Evolutionary conservation across 345 rosid species (phyloP).

Genomic region (Gossypium herbaceum): DNA sequence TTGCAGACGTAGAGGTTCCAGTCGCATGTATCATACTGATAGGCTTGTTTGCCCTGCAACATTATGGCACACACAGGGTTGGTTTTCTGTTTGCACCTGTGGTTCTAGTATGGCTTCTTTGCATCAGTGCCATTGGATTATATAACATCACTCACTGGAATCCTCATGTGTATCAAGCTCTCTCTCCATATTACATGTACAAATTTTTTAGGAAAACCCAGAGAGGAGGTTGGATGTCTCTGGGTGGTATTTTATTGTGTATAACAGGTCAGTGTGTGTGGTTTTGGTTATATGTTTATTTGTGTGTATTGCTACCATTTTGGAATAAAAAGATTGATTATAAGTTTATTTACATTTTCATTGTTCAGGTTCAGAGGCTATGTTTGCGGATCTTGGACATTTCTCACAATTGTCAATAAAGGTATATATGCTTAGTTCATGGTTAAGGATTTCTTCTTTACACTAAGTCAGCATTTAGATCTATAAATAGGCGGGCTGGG

Average conservation of each 20-base stretch:
- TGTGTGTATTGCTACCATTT: background rate
- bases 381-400: constrained; percentile 99
- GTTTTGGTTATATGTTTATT: background rate
- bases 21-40: constrained; percentile 61
- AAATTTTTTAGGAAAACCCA: constrained; percentile 84
- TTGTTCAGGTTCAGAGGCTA: constrained; percentile 85
- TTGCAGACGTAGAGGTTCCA: constrained; percentile 75
- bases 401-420: constrained; percentile 86
- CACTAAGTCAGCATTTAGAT: background rate
- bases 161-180: constrained; percentile 80
- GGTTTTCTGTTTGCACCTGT: constrained; percentile 76
- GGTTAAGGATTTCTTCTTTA: constrained; percentile 5
- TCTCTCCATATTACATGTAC: constrained; percentile 91
- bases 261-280: constrained; percentile 57
- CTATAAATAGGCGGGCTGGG: background rate
- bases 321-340: background rate
- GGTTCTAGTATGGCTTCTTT: constrained; percentile 58
- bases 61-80: constrained; percentile 74
- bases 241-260: constrained; percentile 91
- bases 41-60: constrained; percentile 72
- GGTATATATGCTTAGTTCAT: constrained; percentile 32
- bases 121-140: constrained; percentile 81
- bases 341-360: background rate
- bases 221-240: constrained; percentile 91
- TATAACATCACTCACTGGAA: constrained; percentile 90